Base-by-base conservation (phyloP, 345 rosid species). In the Rhodamnia rubescens region DNA sequence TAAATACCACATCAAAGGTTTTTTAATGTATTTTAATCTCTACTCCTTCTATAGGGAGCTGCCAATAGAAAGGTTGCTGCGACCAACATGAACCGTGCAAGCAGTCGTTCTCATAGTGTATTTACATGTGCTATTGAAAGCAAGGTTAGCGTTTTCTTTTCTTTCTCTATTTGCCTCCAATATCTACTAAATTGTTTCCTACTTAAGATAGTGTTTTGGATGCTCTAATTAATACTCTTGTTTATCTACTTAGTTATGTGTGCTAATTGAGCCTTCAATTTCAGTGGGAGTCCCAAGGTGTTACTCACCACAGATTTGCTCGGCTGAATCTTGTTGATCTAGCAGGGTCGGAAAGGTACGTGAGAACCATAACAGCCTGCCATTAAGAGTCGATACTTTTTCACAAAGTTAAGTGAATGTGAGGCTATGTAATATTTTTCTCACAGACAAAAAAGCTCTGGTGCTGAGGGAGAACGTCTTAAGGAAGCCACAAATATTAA, bases 101-200 rank as follows among this genome's bases (percentile, higher is more conserved):
- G 99, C 89, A 97, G 99, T 89, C 98, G 99, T 84, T 97, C 99
- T 74, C 99, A 97, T 82, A 97, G 99, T 90, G 99, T 97, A 57
- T 96, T 97, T 90, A 96, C 99, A 82, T 97, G 99, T 84, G 91
- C 92, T 83, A 95, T 96, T 74, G 99, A 97, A 89, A 96, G 99
- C 87, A 92, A 95, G 97, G 99, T 97, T 87, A 86, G 56, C 12
- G 10, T 20, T 74, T 56, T 24, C n/a, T 44, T 53, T 12, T 57
- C 16, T 75, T 50, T 24, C 81, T 22, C 40, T 85, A 11, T 83
- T 83, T 44, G 26, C 47, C 54, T 53, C 26, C 57, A 27, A 18
- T 82, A 6, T 69, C 80, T 18, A 36, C 80, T 69, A 3, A 8
- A 69, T 5, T 5, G 47, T 69, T 69, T 69, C 47, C 78, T 69